Base-by-base conservation (phyloP, 192 early-diverging fungal genomes). In the Coemansia sp. region DNA sequence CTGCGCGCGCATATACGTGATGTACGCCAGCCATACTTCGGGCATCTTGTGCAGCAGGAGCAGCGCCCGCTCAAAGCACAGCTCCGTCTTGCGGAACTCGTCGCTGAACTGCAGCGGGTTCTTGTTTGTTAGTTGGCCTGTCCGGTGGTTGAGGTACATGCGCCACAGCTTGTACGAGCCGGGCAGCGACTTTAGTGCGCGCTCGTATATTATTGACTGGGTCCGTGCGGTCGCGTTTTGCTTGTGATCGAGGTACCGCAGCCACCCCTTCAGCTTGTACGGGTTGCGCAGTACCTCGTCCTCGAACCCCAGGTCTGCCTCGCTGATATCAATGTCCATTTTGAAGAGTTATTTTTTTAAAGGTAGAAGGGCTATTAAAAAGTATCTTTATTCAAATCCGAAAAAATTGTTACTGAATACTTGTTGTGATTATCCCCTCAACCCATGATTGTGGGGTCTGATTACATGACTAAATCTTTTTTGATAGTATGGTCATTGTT, bases 91-190 rank as follows among this genome's bases (percentile, higher is more conserved):
- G 18, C 80, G 67, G 76, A 86, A 91, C 53, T 89, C 88, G 5
- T 82, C 81, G 22, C 74, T 66, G 51, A 78, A 77, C n/a, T 60
- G 69, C 6, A 84, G 58, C 25, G 85, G 82, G 56, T 87, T 85
- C 21, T 75, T 53, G 25, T n/a, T n/a, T n/a, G n/a, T n/a, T n/a
- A 9, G 16, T 14, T 38, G 43, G 19, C 68, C 50, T 16, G 72
- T 61, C 21, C 92, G 85, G 24, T 86, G 63, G 62, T 90, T 89
- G 29, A 97, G 71, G 65, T 97, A 95, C 33, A 73, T 61, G 62
- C 92, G 92, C 95, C 95, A 99, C 4, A 99, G 83, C 71, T 96
- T 97, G 76, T 96, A 99, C 6, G 92, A 94, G 5, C 95, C 92
- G 2, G 97, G 97, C 4, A 99, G 75, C 28, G 86, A 81, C 43